phyloP scores from a whole-genome alignment of 768 basidiomycete genomes.

The Mycena epipterygia region DNA sequence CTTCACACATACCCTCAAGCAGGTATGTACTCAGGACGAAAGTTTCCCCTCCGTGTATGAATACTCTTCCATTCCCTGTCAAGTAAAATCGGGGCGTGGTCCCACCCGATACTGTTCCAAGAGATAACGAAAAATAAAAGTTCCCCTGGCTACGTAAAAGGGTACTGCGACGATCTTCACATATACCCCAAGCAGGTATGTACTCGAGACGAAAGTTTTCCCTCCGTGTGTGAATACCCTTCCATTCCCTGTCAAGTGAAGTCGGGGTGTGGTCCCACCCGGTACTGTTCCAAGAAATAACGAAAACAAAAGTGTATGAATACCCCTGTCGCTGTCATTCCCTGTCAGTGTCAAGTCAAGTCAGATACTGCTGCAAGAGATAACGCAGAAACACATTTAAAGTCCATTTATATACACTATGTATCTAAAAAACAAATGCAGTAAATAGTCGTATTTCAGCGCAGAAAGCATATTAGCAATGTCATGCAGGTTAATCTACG shows the following conservation, averaged over 20 bases:
- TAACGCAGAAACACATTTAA: background rate
- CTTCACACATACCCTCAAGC: conserved; percentile 20
- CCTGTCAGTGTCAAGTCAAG: too few species aligned
- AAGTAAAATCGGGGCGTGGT: too few species aligned
- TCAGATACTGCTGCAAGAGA: too few species aligned
- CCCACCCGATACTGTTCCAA: too few species aligned
- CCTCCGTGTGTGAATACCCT: background rate
- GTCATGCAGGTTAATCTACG: conserved; percentile 1
- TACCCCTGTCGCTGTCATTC: too few species aligned
- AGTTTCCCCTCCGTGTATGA: conserved; percentile 11
- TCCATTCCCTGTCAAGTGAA: background rate
- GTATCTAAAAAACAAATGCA: background rate
- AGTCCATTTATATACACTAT: conserved; percentile 4
- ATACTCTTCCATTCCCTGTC: background rate
- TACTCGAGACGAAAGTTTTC: conserved; percentile 13
- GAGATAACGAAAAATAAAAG: too few species aligned
- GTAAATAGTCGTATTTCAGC: conserved; percentile 26
- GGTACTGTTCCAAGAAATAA: too few species aligned
- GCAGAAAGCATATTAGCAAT: conserved; percentile 8
- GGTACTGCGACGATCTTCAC: conserved; percentile 18
- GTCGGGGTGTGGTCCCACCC: too few species aligned
- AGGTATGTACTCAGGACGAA: conserved; percentile 18
- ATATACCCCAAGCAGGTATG: conserved; percentile 20
- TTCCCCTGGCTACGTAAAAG: too few species aligned
- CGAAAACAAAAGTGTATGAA: too few species aligned